These are phyloP conservation scores for Musa itinerans DNA, from an alignment of 176 grass and related monocot genomes.

Conservation along the genomic window DNA sequence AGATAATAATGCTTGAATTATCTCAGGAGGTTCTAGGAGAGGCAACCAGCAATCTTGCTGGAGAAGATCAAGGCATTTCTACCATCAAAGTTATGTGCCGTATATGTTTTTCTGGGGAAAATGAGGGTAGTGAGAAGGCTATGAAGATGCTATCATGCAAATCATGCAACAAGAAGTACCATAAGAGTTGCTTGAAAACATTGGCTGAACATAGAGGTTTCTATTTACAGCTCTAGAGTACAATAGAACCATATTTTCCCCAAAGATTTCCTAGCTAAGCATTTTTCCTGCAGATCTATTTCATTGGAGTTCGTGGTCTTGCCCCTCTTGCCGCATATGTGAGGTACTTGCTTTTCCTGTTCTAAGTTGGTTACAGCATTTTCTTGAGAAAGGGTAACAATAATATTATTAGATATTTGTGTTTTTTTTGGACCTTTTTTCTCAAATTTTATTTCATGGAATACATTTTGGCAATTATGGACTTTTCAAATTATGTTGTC, in stretches of 20 bases:
- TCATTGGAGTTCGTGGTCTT: conserved; percentile 79
- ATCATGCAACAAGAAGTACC: conserved; percentile 88
- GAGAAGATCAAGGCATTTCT: conserved; percentile 50
- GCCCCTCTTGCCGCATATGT: conserved; percentile 75
- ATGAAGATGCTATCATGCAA: conserved; percentile 94
- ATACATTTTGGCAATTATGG: no score
- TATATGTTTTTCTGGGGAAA: conserved; percentile 83
- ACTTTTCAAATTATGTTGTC: no score
- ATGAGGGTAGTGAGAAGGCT: conserved; percentile 75
- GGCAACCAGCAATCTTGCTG: conserved; percentile 26
- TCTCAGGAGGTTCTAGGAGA: conserved; percentile 43
- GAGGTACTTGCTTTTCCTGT: conserved; percentile 44
- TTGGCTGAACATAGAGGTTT: conserved; percentile 89
- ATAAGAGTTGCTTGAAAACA: conserved; percentile 78
- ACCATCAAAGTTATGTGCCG: conserved; percentile 83
- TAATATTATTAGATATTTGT: no score
- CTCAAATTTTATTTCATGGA: no score
- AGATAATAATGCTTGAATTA: not conserved
- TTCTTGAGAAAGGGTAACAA: no score
- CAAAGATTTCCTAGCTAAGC: conserved; percentile 16
- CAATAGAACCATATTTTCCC: conserved; percentile 12
- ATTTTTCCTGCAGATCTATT: conserved; percentile 70
- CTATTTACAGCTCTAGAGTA: not conserved
- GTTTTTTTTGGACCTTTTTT: no score
- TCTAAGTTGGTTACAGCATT: not conserved